Evolutionary conservation across 1,139 yeast species (phyloP).

Genomic region (Zygoascus sp.): DNA sequence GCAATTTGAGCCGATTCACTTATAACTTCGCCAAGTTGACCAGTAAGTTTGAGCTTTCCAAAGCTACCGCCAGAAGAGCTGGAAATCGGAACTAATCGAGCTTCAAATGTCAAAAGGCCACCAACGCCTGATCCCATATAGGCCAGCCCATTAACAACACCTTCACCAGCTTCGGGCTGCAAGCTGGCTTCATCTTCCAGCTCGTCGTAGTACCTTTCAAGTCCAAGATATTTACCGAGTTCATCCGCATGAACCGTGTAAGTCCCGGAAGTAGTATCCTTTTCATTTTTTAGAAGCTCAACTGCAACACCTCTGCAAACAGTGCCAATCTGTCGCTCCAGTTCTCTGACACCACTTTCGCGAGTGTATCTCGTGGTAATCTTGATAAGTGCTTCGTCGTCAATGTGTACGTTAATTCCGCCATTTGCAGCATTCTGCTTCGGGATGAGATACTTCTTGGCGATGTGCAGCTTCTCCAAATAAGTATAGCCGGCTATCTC

Average conservation of each 20-base stretch:
- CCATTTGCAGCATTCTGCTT: constrained; percentile 74
- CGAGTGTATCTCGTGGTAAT: constrained; percentile 70
- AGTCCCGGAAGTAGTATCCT: constrained; percentile 26
- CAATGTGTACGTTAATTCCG: constrained; percentile 35
- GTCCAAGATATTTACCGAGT: constrained; percentile 44
- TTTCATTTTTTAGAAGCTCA: constrained; percentile 51
- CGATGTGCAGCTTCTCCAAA: constrained; percentile 73
- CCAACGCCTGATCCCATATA: constrained; percentile 89
- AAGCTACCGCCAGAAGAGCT: constrained; percentile 30
- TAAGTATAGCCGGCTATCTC: constrained; percentile 78
- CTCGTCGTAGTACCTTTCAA: constrained; percentile 39
- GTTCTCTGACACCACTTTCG: constrained; percentile 81
- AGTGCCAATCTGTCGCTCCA: constrained; percentile 68
- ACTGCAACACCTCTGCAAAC: constrained; percentile 81
- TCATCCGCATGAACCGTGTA: constrained; percentile 31
- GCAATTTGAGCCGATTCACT: constrained; percentile 83
- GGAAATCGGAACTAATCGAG: constrained; percentile 55
- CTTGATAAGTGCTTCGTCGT: constrained; percentile 51
- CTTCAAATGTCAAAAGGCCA: constrained; percentile 74
- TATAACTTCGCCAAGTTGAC: constrained; percentile 77
- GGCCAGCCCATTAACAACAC: constrained; percentile 87
- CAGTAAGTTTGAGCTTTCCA: constrained; percentile 63
- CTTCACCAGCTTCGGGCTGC: constrained; percentile 36
- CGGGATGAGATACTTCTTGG: constrained; percentile 67
- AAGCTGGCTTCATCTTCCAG: constrained; percentile 36